A percentile compares a stretch with the other conserved stretches of the same genome.
These are phyloP conservation scores for Prasinococcaceae sp. DNA, from an alignment of 139 green algal species.

Conservation along the genomic window DNA sequence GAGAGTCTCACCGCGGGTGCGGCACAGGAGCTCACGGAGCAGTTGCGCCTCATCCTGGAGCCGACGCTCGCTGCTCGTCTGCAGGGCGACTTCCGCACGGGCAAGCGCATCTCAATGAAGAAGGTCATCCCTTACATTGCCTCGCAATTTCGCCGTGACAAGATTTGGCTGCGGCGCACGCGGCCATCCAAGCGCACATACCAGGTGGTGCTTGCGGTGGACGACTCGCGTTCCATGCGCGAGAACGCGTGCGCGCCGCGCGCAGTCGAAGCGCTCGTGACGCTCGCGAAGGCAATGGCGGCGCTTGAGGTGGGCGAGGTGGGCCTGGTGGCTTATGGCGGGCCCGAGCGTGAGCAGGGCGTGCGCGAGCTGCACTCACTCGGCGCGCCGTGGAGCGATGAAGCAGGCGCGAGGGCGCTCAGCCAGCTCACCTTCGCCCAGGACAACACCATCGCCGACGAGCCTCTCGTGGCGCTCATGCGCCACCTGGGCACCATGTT, in stretches of 20 bases:
- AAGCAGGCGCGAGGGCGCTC: constrained; percentile 42
- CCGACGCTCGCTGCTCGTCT: constrained; percentile 70
- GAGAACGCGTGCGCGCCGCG: constrained; percentile 72
- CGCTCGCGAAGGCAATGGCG: constrained; percentile 71
- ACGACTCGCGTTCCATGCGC: constrained; percentile 83
- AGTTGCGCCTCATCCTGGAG: constrained; percentile 89
- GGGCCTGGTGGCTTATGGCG: constrained; percentile 80
- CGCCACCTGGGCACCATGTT: constrained; percentile 51
- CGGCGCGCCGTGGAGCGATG: constrained; percentile 66
- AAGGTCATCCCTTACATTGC: constrained; percentile 96
- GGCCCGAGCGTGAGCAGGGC: constrained; percentile 19
- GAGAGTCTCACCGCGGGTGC: constrained; percentile 60
- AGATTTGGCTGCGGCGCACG: constrained; percentile 94
- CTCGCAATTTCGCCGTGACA: constrained; percentile 86
- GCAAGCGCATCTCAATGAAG: constrained; percentile 98
- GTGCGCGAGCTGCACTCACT: constrained; percentile 66
- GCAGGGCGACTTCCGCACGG: constrained; percentile 83
- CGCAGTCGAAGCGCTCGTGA: constrained; percentile 74
- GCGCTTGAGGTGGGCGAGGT: constrained; percentile 81
- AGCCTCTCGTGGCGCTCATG: constrained; percentile 76
- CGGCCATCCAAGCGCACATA: constrained; percentile 85
- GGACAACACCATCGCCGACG: constrained; percentile 90
- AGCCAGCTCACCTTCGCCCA: constrained; percentile 34
- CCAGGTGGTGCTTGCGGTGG: constrained; percentile 79
- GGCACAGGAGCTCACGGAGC: constrained; percentile 77